Evolutionary conservation across 805 yeast species (phyloP).

Genomic region (Tetrapisispora nanseiensis): DNA sequence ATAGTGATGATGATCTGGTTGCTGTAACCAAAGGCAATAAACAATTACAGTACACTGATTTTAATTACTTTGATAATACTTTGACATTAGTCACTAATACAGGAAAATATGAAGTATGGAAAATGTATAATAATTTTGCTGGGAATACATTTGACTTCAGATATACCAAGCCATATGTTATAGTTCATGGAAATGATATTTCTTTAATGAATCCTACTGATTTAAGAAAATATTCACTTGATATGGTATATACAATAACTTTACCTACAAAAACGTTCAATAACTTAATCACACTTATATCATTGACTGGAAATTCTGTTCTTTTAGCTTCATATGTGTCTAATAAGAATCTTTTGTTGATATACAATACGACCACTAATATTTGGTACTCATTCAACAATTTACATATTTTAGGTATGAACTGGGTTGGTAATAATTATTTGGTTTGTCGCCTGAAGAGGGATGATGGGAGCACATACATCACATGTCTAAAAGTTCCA

Average conservation of each 20-base stretch:
- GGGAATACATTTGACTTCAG: conserved; percentile 18
- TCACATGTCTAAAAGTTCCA: conserved; percentile 22
- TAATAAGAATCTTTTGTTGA: conserved; percentile 23
- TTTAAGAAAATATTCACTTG: conserved; percentile 13
- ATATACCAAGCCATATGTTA: conserved; percentile 12
- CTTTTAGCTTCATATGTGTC: conserved; percentile 22
- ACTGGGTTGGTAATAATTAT: conserved; percentile 27
- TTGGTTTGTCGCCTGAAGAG: conserved; percentile 19
- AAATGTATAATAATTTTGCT: conserved; percentile 19
- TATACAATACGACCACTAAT: conserved; percentile 22
- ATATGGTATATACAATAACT: conserved; percentile 17
- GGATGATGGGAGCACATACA: conserved; percentile 13
- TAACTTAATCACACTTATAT: conserved; percentile 17
- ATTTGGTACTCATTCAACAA: conserved; percentile 24
- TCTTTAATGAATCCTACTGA: conserved; percentile 20
- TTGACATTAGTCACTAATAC: conserved; percentile 12
- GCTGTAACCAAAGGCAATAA: not conserved
- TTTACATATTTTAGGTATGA: conserved; percentile 18
- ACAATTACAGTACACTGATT: conserved; percentile 13
- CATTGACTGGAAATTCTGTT: conserved; percentile 18
- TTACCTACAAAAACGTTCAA: conserved; percentile 28
- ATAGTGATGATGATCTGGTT: not conserved
- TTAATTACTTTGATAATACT: conserved; percentile 10
- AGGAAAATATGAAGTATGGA: conserved; percentile 23
- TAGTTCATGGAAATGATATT: conserved; percentile 21